Evolutionary conservation across 441 rosid species (phyloP), one percentile per base, ranked within the genome.

Genomic region (Raphanus hybrid): DNA sequence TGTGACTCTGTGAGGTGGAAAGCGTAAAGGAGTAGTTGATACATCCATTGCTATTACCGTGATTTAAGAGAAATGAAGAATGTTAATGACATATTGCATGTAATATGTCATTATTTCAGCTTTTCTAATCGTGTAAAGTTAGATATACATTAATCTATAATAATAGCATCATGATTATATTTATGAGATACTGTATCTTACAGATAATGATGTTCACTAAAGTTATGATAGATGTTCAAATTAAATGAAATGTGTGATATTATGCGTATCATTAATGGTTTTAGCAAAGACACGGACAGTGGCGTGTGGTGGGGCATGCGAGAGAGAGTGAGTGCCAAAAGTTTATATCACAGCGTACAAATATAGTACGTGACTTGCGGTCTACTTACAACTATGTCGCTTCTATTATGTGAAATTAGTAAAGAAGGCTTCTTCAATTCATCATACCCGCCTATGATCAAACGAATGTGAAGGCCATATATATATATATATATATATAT

Each of bases 331-430:
- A 45, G 20, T 77, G 62, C 61, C 76, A 65, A 35, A 65, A 67
- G 12, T 5, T 52, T 15, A 18, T 29, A 32, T 62, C 78, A 67
- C 69, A 61, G 73, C 18, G 61, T 62, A 73, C 74, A 78, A 78
- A 68, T 39, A 55, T 68, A 68, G 74, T 54, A 62, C 58, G 59
- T 7, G 12, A 29, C 66, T 68, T 67, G 77, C 29, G 72, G 59
- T 72, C 58, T 78, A 60, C 64, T 72, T 60, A 67, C 69, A 72
- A 78, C 69, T 60, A 78, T 73, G 74, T 67, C 81, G 50, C 65
- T 37, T 73, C 81, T 67, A 26, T 78, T 72, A 60, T 67, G 69
- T 50, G 50, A 60, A 37, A 26, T 35, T 61, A 60, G 35, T 43
- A 60, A 32, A n/a, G 16, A 18, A n/a, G 23, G 61, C 65, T 54